These are phyloP conservation scores for Epichloe gansuensis DNA, from an alignment of 2,329 filamentous ascomycete genomes.

Conservation along the genomic window DNA sequence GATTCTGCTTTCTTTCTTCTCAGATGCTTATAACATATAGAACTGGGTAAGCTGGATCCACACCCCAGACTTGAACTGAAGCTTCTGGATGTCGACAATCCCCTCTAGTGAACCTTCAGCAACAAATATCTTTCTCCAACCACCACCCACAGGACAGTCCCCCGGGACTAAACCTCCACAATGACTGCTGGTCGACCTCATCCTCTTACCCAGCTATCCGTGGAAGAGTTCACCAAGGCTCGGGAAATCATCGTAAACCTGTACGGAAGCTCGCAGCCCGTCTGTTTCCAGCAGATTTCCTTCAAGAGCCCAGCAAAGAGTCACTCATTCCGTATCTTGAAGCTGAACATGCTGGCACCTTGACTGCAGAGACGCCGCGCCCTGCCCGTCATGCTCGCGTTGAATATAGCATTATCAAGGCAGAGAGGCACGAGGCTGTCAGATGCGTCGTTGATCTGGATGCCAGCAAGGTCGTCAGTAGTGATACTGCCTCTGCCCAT, in stretches of 20 bases:
- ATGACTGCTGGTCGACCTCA: slow-evolving; percentile 13
- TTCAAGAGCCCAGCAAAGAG: slow-evolving; percentile 49
- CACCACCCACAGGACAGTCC: not conserved
- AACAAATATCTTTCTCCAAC: too few relatives aligned
- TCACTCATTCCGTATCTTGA: slow-evolving; percentile 48
- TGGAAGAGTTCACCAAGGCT: slow-evolving; percentile 36
- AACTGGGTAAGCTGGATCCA: too few relatives aligned
- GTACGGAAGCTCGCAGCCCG: slow-evolving; percentile 10
- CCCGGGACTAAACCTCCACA: not conserved
- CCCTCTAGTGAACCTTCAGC: too few relatives aligned
- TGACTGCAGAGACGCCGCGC: slow-evolving; percentile 29
- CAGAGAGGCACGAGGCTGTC: slow-evolving; percentile 20
- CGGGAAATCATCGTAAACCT: slow-evolving; percentile 31
- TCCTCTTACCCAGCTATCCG: slow-evolving; percentile 37
- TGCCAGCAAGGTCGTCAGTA: slow-evolving; percentile 17
- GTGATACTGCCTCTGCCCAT: slow-evolving; percentile 13
- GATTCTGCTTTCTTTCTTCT: too few relatives aligned
- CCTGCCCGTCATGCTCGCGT: slow-evolving; percentile 35
- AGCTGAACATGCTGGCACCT: slow-evolving; percentile 43
- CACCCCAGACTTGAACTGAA: too few relatives aligned
- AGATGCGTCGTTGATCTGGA: slow-evolving; percentile 28
- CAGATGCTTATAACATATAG: too few relatives aligned
- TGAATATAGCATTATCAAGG: slow-evolving; percentile 29
- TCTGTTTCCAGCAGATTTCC: slow-evolving; percentile 47
- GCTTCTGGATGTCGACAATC: too few relatives aligned